These are phyloP conservation scores for Neopestalotiopsis sp. DNA, from an alignment of 2,329 filamentous ascomycete species.

Conservation along the genomic window DNA sequence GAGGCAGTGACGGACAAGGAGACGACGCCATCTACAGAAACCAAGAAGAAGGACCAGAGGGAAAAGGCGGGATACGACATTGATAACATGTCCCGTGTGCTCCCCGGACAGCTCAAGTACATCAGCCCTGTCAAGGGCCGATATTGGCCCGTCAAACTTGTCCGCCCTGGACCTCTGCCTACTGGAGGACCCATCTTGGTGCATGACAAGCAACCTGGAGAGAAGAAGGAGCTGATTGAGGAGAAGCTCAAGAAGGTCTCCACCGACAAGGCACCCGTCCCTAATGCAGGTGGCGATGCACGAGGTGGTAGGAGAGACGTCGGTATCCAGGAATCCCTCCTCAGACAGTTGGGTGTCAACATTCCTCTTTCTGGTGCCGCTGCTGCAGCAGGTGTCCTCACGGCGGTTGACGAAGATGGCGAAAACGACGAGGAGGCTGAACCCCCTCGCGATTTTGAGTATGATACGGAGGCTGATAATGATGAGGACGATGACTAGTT, in stretches of 20 bases:
- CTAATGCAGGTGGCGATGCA: slow-evolving; percentile 41
- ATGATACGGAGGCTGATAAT: slow-evolving; percentile 71
- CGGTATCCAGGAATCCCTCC: slow-evolving; percentile 38
- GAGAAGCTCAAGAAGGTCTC: slow-evolving; percentile 88
- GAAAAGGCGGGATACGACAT: slow-evolving; percentile 97
- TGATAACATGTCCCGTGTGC: slow-evolving; percentile 94
- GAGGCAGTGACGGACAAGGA: slow-evolving; percentile 39
- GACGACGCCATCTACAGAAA: slow-evolving; percentile 54
- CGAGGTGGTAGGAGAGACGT: slow-evolving; percentile 31
- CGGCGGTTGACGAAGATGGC: slow-evolving; percentile 84
- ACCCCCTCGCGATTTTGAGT: slow-evolving; percentile 76
- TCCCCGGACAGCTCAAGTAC: slow-evolving; percentile 92
- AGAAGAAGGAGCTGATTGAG: slow-evolving; percentile 82
- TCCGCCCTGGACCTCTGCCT: slow-evolving; percentile 60
- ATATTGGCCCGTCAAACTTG: slow-evolving; percentile 83
- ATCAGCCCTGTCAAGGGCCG: slow-evolving; percentile 90
- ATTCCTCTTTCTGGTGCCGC: slow-evolving; percentile 57
- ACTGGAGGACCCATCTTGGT: slow-evolving; percentile 95
- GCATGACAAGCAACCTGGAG: slow-evolving; percentile 79
- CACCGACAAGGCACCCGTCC: slow-evolving; percentile 66
- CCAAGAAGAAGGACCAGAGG: slow-evolving; percentile 91
- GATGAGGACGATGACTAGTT: slow-evolving; percentile 40
- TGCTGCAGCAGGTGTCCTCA: slow-evolving; percentile 80
- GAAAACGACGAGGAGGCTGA: slow-evolving; percentile 76
- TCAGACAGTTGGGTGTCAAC: slow-evolving; percentile 32